Evolutionary conservation across 2,329 filamentous ascomycete genomes (phyloP), one percentile per base, ranked within the genome.

Genomic region (Rhytidhysteron rufulum): DNA sequence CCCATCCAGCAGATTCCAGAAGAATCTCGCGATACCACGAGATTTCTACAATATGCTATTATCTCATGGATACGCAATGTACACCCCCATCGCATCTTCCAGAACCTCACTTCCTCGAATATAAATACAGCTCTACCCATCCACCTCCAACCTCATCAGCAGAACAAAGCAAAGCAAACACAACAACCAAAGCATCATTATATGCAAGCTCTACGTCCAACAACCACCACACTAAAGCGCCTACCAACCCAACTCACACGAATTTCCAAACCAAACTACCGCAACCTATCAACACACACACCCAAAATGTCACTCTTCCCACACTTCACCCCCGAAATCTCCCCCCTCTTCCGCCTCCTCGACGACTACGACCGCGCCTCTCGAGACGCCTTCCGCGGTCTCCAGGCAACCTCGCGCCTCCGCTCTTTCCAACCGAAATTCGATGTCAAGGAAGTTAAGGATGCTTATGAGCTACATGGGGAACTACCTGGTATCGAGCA

Each of bases 401-500:
- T 57, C 42, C 38, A 57, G 32, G 50, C 60, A 39, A 42, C 41
- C 22, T 37, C 51, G 11, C 49, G 36, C 31, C 51, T 75, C 34
- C 72, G 71, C 34, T 71, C 77, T 57, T 90, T 88, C 77, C 77
- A 79, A 42, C 87, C 86, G 40, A 85, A 82, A 66, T 91, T 91
- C 58, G 86, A 91, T 55, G 75, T 90, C 46, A 82, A 79, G 62
- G 87, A 93, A 70, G 78, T 77, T 10, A 75, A 77, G 45, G 67
- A 79, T 5, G 63, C 71, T 48, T 91, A 88, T 60, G 83, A 91
- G 66, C 82, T 91, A 16, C 80, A 90, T 54, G 87, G 86, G 55
- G 86, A 91, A 66, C 79, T 91, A 5, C 83, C 86, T 0, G 87
- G 87, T 40, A 73, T 90, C 53, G 77, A 78, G 47, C 85, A 87